Evolutionary conservation across 495 filamentous ascomycete species (phyloP), one percentile per base, ranked within the genome.

Genomic region (Neurospora sp.): DNA sequence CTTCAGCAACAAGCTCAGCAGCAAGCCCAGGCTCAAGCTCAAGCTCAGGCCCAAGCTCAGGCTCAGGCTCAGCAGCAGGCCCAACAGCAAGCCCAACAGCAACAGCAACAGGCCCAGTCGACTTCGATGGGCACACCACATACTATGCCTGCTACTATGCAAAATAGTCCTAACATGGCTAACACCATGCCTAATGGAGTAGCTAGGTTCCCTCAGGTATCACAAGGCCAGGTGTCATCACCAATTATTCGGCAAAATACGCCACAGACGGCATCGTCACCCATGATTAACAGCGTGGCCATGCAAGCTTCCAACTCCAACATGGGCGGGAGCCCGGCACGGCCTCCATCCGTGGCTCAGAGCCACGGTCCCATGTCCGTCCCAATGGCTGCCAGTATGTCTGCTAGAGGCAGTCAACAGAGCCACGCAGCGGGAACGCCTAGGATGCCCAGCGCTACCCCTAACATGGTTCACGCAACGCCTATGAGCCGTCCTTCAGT

Each of bases 271-370:
- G 88, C 87, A 71, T 93, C 93, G 27, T 96, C 94, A 20, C 93
- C 94, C 5, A 86, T 92, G 77, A 88, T 93, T 71, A 85, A 85
- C 53, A 90, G 84, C 71, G 90, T 92, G 42, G 86, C 93, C 0
- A 96, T 97, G 93, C 89, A 89, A 53, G 86, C 89, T 71, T 91
- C 90, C n/a, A 89, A 91, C 41, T 94, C 93, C 2, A 91, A 88
- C 79, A 92, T 92, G 77, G 93, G 90, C 70, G 90, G 89, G 69
- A 93, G 91, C 75, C 94, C 94, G 22, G 85, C 89, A 53, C 85
- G 94, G 46, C 92, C 94, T 40, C 84, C 91, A 18, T 96, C 94
- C 70, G 89, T 93, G 6, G 84, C 91, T 68, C 92, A 94, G 74
- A 89, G 90, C 78, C 89, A 91, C 40, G 88, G 89, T 65, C 86